Base-by-base conservation (phyloP, 2,329 filamentous ascomycete species). In the Aureobasidium leucospermi region DNA sequence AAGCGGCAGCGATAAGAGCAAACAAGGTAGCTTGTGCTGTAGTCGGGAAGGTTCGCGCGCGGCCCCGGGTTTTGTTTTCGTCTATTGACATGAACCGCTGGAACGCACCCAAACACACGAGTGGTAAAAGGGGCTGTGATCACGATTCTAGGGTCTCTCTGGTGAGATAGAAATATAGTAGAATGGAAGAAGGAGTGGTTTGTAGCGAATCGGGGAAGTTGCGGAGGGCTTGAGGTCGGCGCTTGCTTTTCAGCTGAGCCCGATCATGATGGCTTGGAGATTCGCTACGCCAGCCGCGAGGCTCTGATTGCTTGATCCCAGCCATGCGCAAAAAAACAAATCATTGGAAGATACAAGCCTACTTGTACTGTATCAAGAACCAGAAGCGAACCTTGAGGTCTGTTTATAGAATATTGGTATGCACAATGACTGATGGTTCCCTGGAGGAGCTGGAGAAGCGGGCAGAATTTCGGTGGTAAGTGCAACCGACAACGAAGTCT, bases 71-170 rank as follows among this genome's bases (percentile, higher is more conserved):
- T 8, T 19, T 9, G 8, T 42, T 29, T 8, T 19, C 8, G 8
- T 42, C 49, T 53, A 53, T 53, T 53, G 28, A 42, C 15, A 42
- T 42, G 34, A 53, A 32, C 49, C 49, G 38, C 15, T 19, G 49
- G 49, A n/a, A 42, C 49, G 41, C 19, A 15, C 49, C 34, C 34
- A 13, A 19, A 41, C 28, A 31, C 8, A 19, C 1, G 8, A 31
- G 2, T 6, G 11, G 9, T 6, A 19, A 36, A 53, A 8, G 49
- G 49, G 49, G 23, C 2, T 31, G 28, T 19, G 7, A n/a, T 10
- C n/a, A 36, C 23, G 23, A 23, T n/a, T 53, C 38, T 53, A 42
- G 49, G 38, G 38, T 28, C 11, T 16, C 15, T 19, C 4, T 23
- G 16, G 15, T 28, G 28, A 4, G 0, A 29, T 19, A 5, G 1